Evolutionary conservation across 768 basidiomycete species (phyloP), one percentile per base, ranked within the genome.

Genomic region (Exsudoporus frostii): DNA sequence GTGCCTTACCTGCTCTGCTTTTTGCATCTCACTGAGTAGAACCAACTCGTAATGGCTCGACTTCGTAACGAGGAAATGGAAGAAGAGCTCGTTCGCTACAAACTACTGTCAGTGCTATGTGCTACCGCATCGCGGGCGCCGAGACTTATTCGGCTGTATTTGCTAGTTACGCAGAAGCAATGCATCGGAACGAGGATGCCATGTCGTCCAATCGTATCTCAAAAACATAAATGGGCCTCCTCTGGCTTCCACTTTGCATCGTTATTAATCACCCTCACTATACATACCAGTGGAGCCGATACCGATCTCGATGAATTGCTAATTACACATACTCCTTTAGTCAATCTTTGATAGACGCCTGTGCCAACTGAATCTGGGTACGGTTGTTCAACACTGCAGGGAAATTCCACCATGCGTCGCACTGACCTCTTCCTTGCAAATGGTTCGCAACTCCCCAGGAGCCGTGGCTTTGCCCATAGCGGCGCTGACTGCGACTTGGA

Each of bases 1-100:
- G 32, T 32, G 14, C 4, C 34, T 2, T 32, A 5, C 8, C 45
- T 27, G 32, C 8, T 24, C 43, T 9, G 33, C 50, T n/a, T 40
- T 43, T 44, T n/a, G 48, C 66, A 72, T 49, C 48, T 50, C 24
- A 45, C 29, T 50, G 34, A n/a, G 39, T 57, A 92, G 90, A 92
- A 95, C 61, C 88, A 96, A 66, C 81, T 98, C 4, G 97, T 98
- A 4, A 91, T 86, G 75, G 79, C 86, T 52, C 83, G 94, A 47
- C 73, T 98, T 37, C 84, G 86, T 54, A 90, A 91, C 60, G 96
- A 99, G 67, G 94, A 98, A 67, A 78, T 96, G 54, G 97, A 98
- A 69, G 81, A 85, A 52, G 92, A 98, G 68, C 81, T 99, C 17
- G 95, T 99, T 36, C 84, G 89, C 38, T 98, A 97, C 73, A 97